A percentile compares a stretch with the other conserved stretches of the same genome.
Conservation (phyloP, 768 basidiomycete species). For the Agrocybe praecox region DNA sequence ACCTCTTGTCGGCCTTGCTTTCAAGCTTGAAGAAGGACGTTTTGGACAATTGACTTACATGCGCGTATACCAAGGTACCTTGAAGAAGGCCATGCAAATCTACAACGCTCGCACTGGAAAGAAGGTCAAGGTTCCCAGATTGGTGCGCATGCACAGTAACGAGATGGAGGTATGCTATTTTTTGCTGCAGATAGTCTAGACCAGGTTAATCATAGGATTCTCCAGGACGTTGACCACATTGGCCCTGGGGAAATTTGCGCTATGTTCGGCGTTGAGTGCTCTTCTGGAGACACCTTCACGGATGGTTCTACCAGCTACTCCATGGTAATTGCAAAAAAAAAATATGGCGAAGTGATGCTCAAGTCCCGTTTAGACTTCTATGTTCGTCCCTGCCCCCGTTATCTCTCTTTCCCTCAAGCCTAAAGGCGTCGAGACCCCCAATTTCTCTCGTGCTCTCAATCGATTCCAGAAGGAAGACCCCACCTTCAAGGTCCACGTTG, state of each 20-base stretch:
- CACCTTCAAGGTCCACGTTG: conserved; percentile 96
- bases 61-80: conserved; percentile 93
- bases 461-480: conserved; percentile 99
- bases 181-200: not conserved
- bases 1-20: conserved; percentile 91
- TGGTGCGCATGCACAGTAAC: conserved; percentile 98
- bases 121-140: conserved; percentile 93
- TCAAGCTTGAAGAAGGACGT: conserved; percentile 97
- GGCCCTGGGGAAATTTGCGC: conserved; percentile 99
- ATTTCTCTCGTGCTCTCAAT: conserved; percentile 95
- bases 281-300: conserved; percentile 96
- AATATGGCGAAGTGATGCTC: too few relatives aligned
- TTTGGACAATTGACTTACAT: conserved; percentile 99
- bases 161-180: conserved; percentile 87
- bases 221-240: conserved; percentile 86
- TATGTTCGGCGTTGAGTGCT: conserved; percentile 98
- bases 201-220: not conserved
- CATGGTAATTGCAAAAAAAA: too few relatives aligned
- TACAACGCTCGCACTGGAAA: conserved; percentile 95
- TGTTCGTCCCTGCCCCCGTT: conserved; percentile 99
- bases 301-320: conserved; percentile 88
- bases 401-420: conserved; percentile 95
- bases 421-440: conserved; percentile 89
- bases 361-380: conserved; percentile 70
- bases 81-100: conserved; percentile 85